These are phyloP conservation scores for Penstemon newberryi DNA, from an alignment of 257 asterid genomes.

Conservation along the genomic window DNA sequence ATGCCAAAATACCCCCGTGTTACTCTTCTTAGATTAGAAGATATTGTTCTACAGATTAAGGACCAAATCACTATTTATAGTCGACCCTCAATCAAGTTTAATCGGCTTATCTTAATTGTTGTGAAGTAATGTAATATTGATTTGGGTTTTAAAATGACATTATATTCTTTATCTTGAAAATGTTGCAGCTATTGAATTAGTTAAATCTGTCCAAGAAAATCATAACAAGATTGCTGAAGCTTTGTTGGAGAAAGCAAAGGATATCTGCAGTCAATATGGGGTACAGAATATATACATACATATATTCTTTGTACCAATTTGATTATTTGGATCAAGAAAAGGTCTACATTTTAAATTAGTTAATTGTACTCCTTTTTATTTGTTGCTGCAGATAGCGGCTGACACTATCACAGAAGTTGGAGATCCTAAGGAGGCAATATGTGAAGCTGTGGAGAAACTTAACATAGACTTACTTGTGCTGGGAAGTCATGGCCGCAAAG, in stretches of 20 bases:
- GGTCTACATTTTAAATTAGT: no score
- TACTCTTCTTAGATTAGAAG: neutral
- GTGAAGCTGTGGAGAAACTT: slow-evolving; percentile 51
- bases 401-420: slow-evolving; percentile 50
- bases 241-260: slow-evolving; percentile 52
- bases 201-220: slow-evolving; percentile 42
- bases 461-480: slow-evolving; percentile 43
- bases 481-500: slow-evolving; percentile 51
- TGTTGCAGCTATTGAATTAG: slow-evolving; percentile 33
- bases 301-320: neutral
- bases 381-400: slow-evolving; percentile 42
- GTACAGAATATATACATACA: slow-evolving; percentile 27
- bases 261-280: slow-evolving; percentile 44
- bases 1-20: neutral
- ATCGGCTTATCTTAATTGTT: no score
- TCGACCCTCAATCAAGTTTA: no score
- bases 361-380: neutral
- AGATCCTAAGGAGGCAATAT: slow-evolving; percentile 49
- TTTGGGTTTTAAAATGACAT: no score
- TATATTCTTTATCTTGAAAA: neutral
- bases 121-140: no score
- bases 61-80: no score
- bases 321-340: neutral
- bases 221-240: slow-evolving; percentile 36
- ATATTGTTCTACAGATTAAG: no score